Evolutionary conservation across 2,329 filamentous ascomycete species (phyloP).

Genomic region (Hymenoscyphus fructigenus): DNA sequence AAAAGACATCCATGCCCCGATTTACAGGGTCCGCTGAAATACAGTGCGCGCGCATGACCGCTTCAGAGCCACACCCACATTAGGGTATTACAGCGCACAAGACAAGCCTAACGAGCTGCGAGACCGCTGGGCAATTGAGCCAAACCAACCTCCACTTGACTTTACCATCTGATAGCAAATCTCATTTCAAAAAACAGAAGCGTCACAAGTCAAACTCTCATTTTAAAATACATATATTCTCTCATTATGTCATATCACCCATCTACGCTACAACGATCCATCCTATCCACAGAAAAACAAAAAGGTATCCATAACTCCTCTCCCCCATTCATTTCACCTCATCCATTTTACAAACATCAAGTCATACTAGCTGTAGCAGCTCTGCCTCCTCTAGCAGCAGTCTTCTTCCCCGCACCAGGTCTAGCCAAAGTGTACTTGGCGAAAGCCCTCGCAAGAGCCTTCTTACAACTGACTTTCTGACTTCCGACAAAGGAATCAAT

Average conservation of each 20-base stretch:
- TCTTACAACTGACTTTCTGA: slow-evolving; percentile 97
- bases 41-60: too few relatives aligned
- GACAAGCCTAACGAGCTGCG: too few relatives aligned
- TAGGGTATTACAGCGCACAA: too few relatives aligned
- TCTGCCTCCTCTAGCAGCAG: slow-evolving; percentile 24
- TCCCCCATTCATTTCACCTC: not conserved
- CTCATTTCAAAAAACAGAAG: too few relatives aligned
- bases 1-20: too few relatives aligned
- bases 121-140: too few relatives aligned
- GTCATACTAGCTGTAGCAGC: slow-evolving; percentile 30
- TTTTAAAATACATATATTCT: not conserved
- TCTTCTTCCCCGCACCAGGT: slow-evolving; percentile 34
- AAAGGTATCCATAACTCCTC: slow-evolving; percentile 27
- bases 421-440: slow-evolving; percentile 78
- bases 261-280: slow-evolving; percentile 17
- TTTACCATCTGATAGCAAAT: too few relatives aligned
- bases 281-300: slow-evolving; percentile 18
- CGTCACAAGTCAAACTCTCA: too few relatives aligned
- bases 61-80: too few relatives aligned
- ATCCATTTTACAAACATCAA: slow-evolving; percentile 14
- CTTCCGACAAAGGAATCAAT: slow-evolving; percentile 94
- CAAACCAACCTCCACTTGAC: too few relatives aligned
- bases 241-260: slow-evolving; percentile 28
- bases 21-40: too few relatives aligned
- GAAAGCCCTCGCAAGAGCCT: slow-evolving; percentile 89